Evolutionary conservation across 2,329 filamentous ascomycete genomes (phyloP), one percentile per base, ranked within the genome.

Genomic region (Epichloe glyceriae): DNA sequence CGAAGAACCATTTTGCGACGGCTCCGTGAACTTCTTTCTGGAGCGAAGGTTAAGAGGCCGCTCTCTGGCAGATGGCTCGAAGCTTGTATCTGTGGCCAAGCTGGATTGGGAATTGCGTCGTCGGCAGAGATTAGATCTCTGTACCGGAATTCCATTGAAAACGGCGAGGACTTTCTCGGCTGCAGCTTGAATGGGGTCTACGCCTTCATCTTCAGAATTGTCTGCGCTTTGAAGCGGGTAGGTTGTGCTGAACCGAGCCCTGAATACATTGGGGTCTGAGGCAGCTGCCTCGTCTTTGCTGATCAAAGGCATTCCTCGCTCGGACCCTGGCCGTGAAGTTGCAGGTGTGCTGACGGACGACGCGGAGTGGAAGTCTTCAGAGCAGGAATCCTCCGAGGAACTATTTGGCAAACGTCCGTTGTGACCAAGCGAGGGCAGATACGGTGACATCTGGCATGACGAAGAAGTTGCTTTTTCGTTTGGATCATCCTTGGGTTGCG

Each of bases 311-410:
- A 64, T 52, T 1, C 61, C 63, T 54, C 63, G 66, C 49, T 69
- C 68, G 1, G 69, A 72, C 46, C 70, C 64, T 0, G 70, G 67
- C 12, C 68, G 63, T 1, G 69, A 70, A 0, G 65, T 67, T 49
- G 68, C 62, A 0, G 69, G 70, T 4, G 70, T 72, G 50, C 67
- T 67, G 17, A 63, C 59, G 7, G 57, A 56, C 1, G 67, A 67
- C 0, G 62, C 50, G 5, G 67, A 66, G 17, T 63, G 66, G 12
- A 67, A 60, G 4, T 65, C 67, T 4, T 71, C 70, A 1, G 64
- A 68, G 47, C 63, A 65, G 4, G 67, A 68, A 7, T 66, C 66
- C 1, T 70, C 67, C 1, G 66, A 67, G 2, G 65, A 67, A 50
- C 64, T 65, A 3, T 46, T 49, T 2, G 52, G 49, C 19, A 49